Evolutionary conservation across 306 rosid genomes (phyloP).

Genomic region (Parietaria judaica): DNA sequence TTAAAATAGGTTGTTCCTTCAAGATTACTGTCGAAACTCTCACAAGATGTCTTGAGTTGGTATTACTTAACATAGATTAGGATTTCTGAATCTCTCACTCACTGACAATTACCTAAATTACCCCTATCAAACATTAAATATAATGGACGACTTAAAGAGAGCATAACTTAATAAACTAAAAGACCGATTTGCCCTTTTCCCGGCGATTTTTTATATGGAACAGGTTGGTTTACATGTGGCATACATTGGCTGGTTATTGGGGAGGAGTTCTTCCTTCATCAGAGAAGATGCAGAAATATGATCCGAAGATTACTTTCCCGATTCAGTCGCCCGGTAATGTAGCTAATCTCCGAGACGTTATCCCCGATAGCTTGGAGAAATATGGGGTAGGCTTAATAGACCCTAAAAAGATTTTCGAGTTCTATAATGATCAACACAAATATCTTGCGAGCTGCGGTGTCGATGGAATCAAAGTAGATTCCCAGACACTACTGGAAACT

Average conservation of each 20-base stretch:
- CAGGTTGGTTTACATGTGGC: conserved; percentile 69
- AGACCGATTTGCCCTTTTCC: neutral
- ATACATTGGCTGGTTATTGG: conserved; percentile 75
- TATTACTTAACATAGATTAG: too few species aligned
- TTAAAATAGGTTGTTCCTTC: too few species aligned
- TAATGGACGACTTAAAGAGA: too few species aligned
- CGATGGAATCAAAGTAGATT: conserved; percentile 76
- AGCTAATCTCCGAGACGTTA: conserved; percentile 42
- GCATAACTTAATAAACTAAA: neutral
- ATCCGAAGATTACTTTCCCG: conserved; percentile 44
- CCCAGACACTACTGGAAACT: conserved; percentile 57
- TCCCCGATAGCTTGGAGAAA: conserved; percentile 53
- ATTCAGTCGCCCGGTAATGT: conserved; percentile 48
- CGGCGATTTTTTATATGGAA: neutral
- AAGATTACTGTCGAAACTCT: too few species aligned
- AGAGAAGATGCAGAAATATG: conserved; percentile 42
- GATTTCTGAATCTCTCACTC: too few species aligned
- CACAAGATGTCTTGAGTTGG: too few species aligned
- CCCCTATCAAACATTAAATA: too few species aligned
- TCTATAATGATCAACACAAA: conserved; percentile 54
- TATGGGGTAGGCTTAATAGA: conserved; percentile 58
- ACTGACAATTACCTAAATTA: too few species aligned
- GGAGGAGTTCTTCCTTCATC: conserved; percentile 65
- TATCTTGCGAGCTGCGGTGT: conserved; percentile 56
- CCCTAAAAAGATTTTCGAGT: conserved; percentile 37